phyloP scores from a whole-genome alignment of 2,329 filamentous ascomycete species.

The Talaromyces sp. region DNA sequence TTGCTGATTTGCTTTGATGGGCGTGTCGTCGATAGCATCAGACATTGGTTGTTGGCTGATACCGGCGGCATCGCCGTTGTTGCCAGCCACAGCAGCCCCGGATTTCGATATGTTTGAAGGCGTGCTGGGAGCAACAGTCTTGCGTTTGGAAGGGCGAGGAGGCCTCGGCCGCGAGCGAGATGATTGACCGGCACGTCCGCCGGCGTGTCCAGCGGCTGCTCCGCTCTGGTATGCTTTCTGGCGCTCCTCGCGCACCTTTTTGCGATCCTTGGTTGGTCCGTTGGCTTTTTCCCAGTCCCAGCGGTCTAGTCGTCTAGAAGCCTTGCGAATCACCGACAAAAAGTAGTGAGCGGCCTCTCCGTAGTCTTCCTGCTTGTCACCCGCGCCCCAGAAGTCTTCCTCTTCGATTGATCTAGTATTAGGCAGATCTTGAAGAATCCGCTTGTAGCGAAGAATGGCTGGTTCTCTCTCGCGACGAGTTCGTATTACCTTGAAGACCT shows the following conservation, averaged over 20 bases:
- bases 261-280: constrained; percentile 31
- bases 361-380: constrained; percentile 41
- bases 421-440: constrained; percentile 36
- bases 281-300: constrained; percentile 41
- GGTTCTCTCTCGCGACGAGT: constrained; percentile 33
- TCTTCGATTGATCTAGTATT: constrained; percentile 44
- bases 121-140: constrained; percentile 3
- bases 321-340: constrained; percentile 38
- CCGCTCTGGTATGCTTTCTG: constrained; percentile 24
- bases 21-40: background rate
- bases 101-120: constrained; percentile 4
- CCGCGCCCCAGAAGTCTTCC: constrained; percentile 38
- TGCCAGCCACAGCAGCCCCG: constrained; percentile 8
- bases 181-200: constrained; percentile 10
- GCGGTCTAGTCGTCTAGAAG: constrained; percentile 36
- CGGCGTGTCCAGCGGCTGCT: constrained; percentile 13
- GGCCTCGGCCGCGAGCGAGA: constrained; percentile 7
- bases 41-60: background rate
- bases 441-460: constrained; percentile 35
- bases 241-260: constrained; percentile 32
- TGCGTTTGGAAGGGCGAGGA: constrained; percentile 10
- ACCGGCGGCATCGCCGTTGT: background rate
- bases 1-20: background rate
- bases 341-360: constrained; percentile 43
- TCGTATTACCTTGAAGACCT: constrained; percentile 32